A percentile compares a stretch with the other conserved stretches of the same genome.
Evolutionary conservation across 2,329 filamentous ascomycete species (phyloP).

Genomic region (Aspergillus sp.): DNA sequence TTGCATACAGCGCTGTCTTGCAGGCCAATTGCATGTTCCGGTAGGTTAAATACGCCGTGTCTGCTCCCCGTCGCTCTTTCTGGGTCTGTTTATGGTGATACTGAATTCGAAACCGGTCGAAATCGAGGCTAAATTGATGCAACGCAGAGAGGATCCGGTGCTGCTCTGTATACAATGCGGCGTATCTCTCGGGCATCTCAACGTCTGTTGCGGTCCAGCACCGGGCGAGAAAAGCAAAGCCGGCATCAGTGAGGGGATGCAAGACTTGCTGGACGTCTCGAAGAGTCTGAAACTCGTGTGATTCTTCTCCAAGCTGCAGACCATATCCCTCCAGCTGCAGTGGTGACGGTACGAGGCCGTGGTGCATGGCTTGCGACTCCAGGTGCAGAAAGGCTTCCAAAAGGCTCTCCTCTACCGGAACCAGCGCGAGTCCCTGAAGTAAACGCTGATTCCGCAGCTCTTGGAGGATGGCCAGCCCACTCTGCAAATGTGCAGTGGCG

Average conservation of each 20-base stretch:
- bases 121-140: not conserved
- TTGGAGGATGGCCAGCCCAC: constrained; percentile 10
- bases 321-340: not conserved
- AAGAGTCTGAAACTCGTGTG: not conserved
- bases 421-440: not conserved
- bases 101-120: not conserved
- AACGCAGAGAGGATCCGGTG: not conserved
- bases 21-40: not conserved
- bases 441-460: not conserved
- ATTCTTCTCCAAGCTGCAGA: not conserved
- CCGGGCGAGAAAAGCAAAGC: constrained; percentile 20
- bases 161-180: constrained; percentile 5
- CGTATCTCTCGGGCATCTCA: constrained; percentile 15
- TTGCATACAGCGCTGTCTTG: not conserved
- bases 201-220: not conserved
- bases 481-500: constrained; percentile 12
- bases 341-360: not conserved
- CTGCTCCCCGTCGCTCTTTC: not conserved
- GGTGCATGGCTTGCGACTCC: constrained; percentile 7
- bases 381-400: constrained; percentile 14
- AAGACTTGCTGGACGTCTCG: not conserved
- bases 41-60: not conserved
- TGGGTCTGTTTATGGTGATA: not conserved
- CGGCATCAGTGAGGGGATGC: not conserved
- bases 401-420: constrained; percentile 2